A percentile compares a stretch with the other conserved stretches of the same genome.
Evolutionary conservation across 1,139 yeast genomes (phyloP).

Genomic region (Taphrina communis): DNA sequence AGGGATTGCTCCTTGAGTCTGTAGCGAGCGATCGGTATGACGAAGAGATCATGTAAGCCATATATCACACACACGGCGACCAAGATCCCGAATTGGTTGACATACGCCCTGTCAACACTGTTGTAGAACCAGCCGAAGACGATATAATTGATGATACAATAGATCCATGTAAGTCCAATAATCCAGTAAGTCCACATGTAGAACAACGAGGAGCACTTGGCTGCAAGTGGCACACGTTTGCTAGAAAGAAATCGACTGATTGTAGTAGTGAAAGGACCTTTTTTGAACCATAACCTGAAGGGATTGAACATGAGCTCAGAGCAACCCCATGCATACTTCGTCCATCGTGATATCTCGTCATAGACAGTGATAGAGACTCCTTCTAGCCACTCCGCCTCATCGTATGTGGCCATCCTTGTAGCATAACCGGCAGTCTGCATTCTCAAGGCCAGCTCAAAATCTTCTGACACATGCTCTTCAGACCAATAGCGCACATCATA

Average conservation of each 20-base stretch:
- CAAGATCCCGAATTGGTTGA: constrained; percentile 43
- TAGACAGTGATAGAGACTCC: constrained; percentile 45
- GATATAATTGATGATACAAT: constrained; percentile 43
- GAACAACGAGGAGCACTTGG: constrained; percentile 44
- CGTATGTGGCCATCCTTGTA: constrained; percentile 42
- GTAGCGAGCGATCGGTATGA: constrained; percentile 43
- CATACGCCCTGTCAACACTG: constrained; percentile 41
- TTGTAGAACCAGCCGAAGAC: constrained; percentile 43
- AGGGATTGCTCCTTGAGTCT: constrained; percentile 41
- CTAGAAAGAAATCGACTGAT: constrained; percentile 40
- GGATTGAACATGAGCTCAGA: constrained; percentile 45
- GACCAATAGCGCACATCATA: constrained; percentile 44
- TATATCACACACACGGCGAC: constrained; percentile 43
- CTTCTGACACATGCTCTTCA: constrained; percentile 45
- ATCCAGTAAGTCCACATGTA: constrained; percentile 45
- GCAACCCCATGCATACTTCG: constrained; percentile 45
- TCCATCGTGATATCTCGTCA: constrained; percentile 46
- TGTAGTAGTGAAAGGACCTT: constrained; percentile 42
- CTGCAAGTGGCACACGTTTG: constrained; percentile 41
- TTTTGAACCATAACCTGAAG: constrained; percentile 42
- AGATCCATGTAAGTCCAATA: constrained; percentile 42
- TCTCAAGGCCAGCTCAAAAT: constrained; percentile 44
- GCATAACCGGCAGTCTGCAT: constrained; percentile 44
- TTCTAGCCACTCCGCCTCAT: constrained; percentile 42
- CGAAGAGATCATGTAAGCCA: constrained; percentile 43